Percentiles rank a stretch among this genome's conserved stretches.
Conservation (phyloP, 306 rosid species). For the Fragaria ananassa region DNA sequence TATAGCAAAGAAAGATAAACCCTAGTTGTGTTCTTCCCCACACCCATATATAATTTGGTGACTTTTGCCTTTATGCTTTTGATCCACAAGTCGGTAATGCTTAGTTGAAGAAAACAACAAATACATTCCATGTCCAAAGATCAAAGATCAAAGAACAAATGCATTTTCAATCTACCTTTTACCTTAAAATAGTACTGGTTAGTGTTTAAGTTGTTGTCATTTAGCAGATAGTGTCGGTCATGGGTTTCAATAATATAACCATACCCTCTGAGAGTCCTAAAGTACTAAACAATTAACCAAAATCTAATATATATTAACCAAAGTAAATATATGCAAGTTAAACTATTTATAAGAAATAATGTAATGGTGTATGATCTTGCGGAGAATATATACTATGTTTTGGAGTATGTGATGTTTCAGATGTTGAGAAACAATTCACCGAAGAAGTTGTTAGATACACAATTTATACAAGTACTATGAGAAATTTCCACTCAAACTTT, state of each 20-base stretch:
- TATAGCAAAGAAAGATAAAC: not conserved
- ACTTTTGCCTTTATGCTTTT: not conserved
- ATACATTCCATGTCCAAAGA: not conserved
- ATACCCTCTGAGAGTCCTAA: not conserved
- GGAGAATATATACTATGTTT: not conserved
- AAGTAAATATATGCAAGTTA: not conserved
- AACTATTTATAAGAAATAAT: not conserved
- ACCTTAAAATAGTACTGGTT: not conserved
- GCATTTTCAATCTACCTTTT: not conserved
- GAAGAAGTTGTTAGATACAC: not conserved
- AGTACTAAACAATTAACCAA: not conserved
- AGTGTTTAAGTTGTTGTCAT: not conserved
- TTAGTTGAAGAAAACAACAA: not conserved
- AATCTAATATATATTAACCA: not conserved
- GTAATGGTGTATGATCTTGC: not conserved
- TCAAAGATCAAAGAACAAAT: not conserved
- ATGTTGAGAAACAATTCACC: not conserved
- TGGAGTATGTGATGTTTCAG: not conserved
- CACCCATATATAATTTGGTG: slow-evolving; percentile 2
- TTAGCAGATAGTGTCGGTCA: slow-evolving; percentile 8
- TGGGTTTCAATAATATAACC: not conserved
- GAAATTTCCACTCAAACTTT: not conserved
- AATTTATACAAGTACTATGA: not conserved
- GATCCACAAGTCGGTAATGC: not conserved
- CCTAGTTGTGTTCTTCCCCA: not conserved